Evolutionary conservation across 495 filamentous ascomycete species (phyloP).

Genomic region (Parachaetomium inaequale): DNA sequence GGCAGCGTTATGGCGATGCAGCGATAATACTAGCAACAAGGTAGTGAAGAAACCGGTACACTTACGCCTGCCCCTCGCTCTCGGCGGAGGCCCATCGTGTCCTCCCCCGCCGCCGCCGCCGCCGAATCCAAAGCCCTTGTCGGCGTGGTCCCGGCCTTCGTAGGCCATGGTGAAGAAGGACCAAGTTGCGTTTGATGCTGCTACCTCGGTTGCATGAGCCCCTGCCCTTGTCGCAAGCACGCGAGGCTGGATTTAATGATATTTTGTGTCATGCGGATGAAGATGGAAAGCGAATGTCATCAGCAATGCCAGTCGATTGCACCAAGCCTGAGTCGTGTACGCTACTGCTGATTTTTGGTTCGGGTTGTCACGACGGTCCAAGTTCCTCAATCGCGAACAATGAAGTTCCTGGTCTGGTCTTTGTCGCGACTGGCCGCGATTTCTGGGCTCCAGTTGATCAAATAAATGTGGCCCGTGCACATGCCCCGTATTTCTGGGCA

Average conservation of each 20-base stretch:
- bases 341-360: not conserved
- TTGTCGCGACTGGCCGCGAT: not conserved
- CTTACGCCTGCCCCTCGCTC: slow-evolving; percentile 27
- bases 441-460: not conserved
- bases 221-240: not conserved
- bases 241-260: not conserved
- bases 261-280: not conserved
- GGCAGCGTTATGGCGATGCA: not conserved
- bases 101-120: slow-evolving; percentile 17
- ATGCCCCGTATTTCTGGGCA: not conserved
- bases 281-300: not conserved
- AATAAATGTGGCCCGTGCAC: slow-evolving; percentile 3
- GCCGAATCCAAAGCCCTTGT: slow-evolving; percentile 23
- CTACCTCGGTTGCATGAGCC: not conserved
- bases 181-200: not conserved
- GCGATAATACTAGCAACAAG: not conserved
- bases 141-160: slow-evolving; percentile 42
- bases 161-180: slow-evolving; percentile 39
- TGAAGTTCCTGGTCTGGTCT: not conserved
- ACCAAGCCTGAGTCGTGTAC: not conserved
- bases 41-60: not conserved
- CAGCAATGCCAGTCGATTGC: not conserved
- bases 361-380: not conserved
- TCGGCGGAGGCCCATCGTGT: slow-evolving; percentile 28
- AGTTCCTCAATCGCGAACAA: not conserved